These are phyloP conservation scores for Schizochytrium sp. DNA, from an alignment of 108 stramenopile genomes.

Conservation along the genomic window DNA sequence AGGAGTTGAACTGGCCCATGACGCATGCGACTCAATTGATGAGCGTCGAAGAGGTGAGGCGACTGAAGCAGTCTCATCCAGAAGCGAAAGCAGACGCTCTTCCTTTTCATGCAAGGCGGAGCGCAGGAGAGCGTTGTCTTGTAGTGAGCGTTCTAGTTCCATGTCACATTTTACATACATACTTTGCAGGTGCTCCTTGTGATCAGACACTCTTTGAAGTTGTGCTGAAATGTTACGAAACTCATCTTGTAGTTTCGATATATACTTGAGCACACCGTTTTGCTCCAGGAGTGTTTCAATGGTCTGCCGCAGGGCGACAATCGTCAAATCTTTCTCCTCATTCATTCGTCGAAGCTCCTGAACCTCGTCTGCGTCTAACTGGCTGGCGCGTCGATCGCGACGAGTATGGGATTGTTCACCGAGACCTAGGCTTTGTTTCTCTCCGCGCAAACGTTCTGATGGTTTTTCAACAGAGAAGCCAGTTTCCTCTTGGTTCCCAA, in stretches of 20 bases:
- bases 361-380: neutral
- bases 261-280: slow-evolving; percentile 52
- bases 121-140: slow-evolving; percentile 41
- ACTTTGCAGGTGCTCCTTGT: slow-evolving; percentile 52
- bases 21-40: no score
- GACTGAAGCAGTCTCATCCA: slow-evolving; percentile 24
- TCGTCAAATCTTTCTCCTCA: slow-evolving; percentile 42
- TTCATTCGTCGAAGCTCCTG: slow-evolving; percentile 23
- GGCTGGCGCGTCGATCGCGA: no score
- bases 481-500: no score
- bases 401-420: no score
- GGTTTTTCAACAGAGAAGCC: no score
- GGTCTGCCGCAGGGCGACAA: slow-evolving; percentile 44
- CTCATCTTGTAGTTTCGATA: slow-evolving; percentile 39
- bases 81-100: slow-evolving; percentile 30
- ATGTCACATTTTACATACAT: slow-evolving; percentile 40
- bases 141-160: slow-evolving; percentile 26
- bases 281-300: slow-evolving; percentile 31
- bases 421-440: no score
- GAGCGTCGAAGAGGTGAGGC: neutral
- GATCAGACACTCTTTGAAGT: slow-evolving; percentile 13
- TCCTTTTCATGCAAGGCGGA: slow-evolving; percentile 41
- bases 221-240: slow-evolving; percentile 19
- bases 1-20: no score
- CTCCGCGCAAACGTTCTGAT: no score